Conservation (phyloP, 805 yeast genomes). For the Wickerhamomyces xylosicus region DNA sequence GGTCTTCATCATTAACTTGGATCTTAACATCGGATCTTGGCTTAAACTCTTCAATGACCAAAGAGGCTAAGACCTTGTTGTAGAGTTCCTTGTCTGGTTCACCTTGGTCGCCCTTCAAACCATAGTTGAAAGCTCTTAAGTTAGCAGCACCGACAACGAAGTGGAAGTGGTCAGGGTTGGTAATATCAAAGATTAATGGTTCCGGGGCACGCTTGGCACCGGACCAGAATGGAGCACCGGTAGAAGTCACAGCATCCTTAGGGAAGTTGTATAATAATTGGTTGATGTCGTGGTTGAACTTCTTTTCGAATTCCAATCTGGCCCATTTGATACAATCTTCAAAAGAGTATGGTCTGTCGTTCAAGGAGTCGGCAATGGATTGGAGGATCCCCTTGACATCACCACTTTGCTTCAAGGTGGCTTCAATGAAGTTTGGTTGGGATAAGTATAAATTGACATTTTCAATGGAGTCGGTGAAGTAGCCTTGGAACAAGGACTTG, state of each 20-base stretch:
- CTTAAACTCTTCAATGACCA: conserved; percentile 51
- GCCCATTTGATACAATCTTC: conserved; percentile 97
- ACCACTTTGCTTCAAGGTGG: conserved; percentile 82
- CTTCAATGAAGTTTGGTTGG: conserved; percentile 89
- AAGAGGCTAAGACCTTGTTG: conserved; percentile 37
- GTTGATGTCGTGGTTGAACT: conserved; percentile 75
- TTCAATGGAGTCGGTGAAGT: conserved; percentile 83
- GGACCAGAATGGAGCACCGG: conserved; percentile 94
- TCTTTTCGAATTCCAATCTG: conserved; percentile 74
- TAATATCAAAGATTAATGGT: conserved; percentile 69
- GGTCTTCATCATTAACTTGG: conserved; percentile 80
- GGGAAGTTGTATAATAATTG: conserved; percentile 95
- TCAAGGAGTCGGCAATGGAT: conserved; percentile 66
- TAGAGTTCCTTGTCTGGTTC: conserved; percentile 39
- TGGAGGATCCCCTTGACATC: conserved; percentile 83
- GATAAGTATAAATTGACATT: conserved; percentile 84
- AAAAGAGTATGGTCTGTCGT: conserved; percentile 76
- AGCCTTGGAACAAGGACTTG: conserved; percentile 86
- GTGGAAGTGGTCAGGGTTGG: conserved; percentile 67
- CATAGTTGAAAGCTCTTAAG: conserved; percentile 82
- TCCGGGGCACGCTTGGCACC: conserved; percentile 96
- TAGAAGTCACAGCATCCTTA: conserved; percentile 79
- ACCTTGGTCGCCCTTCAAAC: conserved; percentile 66
- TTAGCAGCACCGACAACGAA: conserved; percentile 87
- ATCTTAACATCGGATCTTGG: conserved; percentile 74